Evolutionary conservation across 208 protist species (phyloP).

Genomic region (Leptomonas seymouri): DNA sequence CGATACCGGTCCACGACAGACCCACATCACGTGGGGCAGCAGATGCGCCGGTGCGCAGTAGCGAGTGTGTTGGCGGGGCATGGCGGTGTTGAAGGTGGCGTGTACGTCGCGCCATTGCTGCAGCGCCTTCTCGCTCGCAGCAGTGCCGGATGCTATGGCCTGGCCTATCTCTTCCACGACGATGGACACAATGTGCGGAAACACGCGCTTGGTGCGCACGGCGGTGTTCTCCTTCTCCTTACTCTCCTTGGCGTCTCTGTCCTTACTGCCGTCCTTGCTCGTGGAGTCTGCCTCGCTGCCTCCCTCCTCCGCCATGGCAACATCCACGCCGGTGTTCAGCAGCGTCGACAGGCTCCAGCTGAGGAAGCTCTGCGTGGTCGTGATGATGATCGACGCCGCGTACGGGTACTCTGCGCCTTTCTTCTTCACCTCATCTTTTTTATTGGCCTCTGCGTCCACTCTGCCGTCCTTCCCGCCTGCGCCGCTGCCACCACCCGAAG

Average conservation of each 20-base stretch:
- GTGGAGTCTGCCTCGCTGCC: neutral
- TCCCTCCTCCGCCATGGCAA: conserved; percentile 3
- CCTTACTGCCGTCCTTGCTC: neutral
- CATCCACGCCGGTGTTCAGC: conserved; percentile 26
- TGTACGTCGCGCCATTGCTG: conserved; percentile 31
- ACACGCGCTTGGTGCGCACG: conserved; percentile 13
- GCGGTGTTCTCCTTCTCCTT: neutral
- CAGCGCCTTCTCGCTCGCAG: conserved; percentile 18
- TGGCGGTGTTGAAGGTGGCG: conserved; percentile 1
- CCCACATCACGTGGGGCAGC: conserved; percentile 45
- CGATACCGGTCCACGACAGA: conserved; percentile 55
- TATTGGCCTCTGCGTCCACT: neutral
- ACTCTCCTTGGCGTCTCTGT: neutral
- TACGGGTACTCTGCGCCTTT: conserved; percentile 18
- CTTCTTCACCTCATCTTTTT: conserved; percentile 3
- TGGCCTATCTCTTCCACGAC: conserved; percentile 46
- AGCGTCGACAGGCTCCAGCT: conserved; percentile 27
- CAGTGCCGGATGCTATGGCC: neutral
- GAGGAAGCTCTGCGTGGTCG: conserved; percentile 30
- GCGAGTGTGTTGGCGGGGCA: conserved; percentile 19
- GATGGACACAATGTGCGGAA: conserved; percentile 42
- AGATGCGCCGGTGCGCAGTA: conserved; percentile 26
- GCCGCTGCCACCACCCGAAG: neutral
- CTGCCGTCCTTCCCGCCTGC: neutral
- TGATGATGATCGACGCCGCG: conserved; percentile 29